These are phyloP conservation scores for Curvularia lunata DNA, from an alignment of 2,329 filamentous ascomycete species.

Conservation along the genomic window DNA sequence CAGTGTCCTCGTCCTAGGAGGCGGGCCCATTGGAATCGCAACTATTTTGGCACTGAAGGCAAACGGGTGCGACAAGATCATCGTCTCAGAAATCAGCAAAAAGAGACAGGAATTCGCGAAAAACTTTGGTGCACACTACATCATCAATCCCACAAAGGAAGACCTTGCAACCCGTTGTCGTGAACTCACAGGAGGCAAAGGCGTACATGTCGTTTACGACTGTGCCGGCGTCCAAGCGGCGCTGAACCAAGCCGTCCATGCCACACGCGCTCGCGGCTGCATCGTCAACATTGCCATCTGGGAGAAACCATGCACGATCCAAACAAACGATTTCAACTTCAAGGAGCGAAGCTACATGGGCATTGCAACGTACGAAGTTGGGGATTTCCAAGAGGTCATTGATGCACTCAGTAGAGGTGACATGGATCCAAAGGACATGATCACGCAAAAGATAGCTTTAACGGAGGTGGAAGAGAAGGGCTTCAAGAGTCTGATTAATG, in stretches of 20 bases:
- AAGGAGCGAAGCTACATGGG: conserved; percentile 61
- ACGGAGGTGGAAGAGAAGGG: conserved; percentile 56
- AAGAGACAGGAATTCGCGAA: conserved; percentile 58
- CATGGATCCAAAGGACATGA: conserved; percentile 56
- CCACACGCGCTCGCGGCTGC: conserved; percentile 58
- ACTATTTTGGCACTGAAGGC: conserved; percentile 42
- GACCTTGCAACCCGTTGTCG: conserved; percentile 55
- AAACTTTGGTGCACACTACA: conserved; percentile 59
- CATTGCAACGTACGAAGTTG: conserved; percentile 59
- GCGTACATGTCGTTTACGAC: conserved; percentile 60
- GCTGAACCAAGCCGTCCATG: conserved; percentile 57
- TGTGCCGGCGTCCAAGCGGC: conserved; percentile 60
- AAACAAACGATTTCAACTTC: conserved; percentile 60
- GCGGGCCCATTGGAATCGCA: conserved; percentile 60
- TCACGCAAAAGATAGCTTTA: conserved; percentile 56
- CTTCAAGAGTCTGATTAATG: conserved; percentile 56
- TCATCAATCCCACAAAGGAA: conserved; percentile 59
- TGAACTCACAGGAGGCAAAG: conserved; percentile 53
- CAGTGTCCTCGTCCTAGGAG: conserved; percentile 58
- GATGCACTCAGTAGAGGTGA: conserved; percentile 55
- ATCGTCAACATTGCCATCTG: conserved; percentile 64
- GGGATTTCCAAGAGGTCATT: conserved; percentile 56
- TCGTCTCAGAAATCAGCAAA: conserved; percentile 59
- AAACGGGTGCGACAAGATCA: conserved; percentile 52
- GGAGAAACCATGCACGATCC: conserved; percentile 59